These are phyloP conservation scores for Linanthus parryae DNA, from an alignment of 148 eudicot genomes.

Conservation along the genomic window DNA sequence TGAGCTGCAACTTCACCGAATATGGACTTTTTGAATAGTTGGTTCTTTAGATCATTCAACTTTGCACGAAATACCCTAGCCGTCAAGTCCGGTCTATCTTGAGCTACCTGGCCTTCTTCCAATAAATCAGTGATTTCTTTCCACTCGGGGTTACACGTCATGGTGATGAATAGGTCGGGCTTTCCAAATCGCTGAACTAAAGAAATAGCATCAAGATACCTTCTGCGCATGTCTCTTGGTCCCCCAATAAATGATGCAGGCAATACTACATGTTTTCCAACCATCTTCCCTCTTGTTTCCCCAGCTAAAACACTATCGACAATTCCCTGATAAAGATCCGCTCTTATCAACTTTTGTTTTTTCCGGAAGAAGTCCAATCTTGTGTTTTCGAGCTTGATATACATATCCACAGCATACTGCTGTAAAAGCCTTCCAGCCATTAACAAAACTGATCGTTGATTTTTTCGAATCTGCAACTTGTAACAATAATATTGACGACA, in stretches of 20 bases:
- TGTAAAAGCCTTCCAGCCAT: background rate
- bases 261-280: background rate
- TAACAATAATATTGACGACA: background rate
- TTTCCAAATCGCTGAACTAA: too few species aligned
- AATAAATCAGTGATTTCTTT: slow-evolving; percentile 12
- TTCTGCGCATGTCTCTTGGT: background rate
- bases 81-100: slow-evolving; percentile 10
- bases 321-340: slow-evolving; percentile 1
- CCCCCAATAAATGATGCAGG: background rate
- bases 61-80: slow-evolving; percentile 12
- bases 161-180: background rate
- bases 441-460: background rate
- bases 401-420: background rate
- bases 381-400: background rate
- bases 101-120: background rate
- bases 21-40: slow-evolving; percentile 4
- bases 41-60: slow-evolving; percentile 7
- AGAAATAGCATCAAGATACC: background rate
- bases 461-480: background rate
- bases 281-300: background rate
- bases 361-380: background rate
- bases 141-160: slow-evolving; percentile 3
- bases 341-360: background rate
- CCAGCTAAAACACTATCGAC: background rate
- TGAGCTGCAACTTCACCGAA: slow-evolving; percentile 11